A percentile compares a stretch with the other conserved stretches of the same genome.
These are phyloP conservation scores for Wolfiporia cocos DNA, from an alignment of 1,284 basidiomycete genomes.

Conservation along the genomic window DNA sequence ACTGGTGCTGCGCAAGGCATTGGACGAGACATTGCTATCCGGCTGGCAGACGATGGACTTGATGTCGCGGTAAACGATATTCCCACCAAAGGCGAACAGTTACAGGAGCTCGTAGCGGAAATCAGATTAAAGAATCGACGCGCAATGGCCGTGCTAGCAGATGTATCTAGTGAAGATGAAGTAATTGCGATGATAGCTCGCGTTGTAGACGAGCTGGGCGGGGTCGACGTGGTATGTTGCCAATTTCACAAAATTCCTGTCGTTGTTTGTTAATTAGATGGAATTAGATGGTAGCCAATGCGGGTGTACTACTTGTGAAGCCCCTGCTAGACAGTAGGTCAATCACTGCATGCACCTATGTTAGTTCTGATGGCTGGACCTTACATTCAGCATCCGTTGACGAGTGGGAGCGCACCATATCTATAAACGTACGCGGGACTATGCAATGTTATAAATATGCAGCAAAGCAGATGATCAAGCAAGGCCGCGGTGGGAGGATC, in stretches of 20 bases:
- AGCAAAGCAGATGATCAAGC: conserved; percentile 20
- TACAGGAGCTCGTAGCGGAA: conserved; percentile 9
- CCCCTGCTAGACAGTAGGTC: conserved; percentile 7
- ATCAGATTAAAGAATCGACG: conserved; percentile 10
- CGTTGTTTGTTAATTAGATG: not conserved
- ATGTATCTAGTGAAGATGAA: conserved; percentile 15
- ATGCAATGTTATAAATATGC: conserved; percentile 27
- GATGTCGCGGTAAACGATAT: conserved; percentile 20
- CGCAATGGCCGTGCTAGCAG: conserved; percentile 11
- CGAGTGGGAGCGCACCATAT: conserved; percentile 16
- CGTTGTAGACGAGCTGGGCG: conserved; percentile 16
- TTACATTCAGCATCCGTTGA: conserved; percentile 8
- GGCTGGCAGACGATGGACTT: conserved; percentile 18
- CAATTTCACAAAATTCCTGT: not conserved
- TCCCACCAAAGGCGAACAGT: conserved; percentile 5
- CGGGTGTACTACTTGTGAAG: conserved; percentile 6
- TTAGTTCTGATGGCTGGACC: not conserved
- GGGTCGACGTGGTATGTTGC: conserved; percentile 12
- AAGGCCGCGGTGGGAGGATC: not conserved
- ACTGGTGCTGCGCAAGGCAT: conserved; percentile 19
- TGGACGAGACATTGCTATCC: conserved; percentile 14
- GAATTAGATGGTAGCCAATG: conserved; percentile 16
- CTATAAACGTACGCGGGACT: conserved; percentile 22
- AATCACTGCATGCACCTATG: not conserved
- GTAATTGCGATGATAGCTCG: conserved; percentile 14